phyloP scores from a whole-genome alignment of 805 yeast genomes.

The Naumovozyma castellii region DNA sequence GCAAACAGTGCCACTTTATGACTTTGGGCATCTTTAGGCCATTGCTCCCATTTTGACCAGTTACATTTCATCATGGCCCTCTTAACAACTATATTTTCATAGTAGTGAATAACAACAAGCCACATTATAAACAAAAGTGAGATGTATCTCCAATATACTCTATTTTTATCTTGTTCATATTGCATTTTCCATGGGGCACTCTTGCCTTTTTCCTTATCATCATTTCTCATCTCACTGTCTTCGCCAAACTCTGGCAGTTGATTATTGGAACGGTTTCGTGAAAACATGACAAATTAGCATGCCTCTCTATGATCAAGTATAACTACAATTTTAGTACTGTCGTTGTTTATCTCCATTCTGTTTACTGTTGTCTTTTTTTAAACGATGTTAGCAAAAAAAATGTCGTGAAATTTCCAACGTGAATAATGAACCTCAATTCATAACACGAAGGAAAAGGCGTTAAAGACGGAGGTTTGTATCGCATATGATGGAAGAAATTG shows the following conservation, averaged over 20 bases:
- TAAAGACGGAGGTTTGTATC: too few relatives aligned
- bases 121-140: constrained; percentile 31
- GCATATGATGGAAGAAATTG: neutral
- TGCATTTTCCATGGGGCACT: neutral
- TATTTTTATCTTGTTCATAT: neutral
- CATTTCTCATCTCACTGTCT: neutral
- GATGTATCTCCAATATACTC: constrained; percentile 20
- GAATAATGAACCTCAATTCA: neutral
- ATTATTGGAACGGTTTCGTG: constrained; percentile 8
- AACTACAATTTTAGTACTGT: too few relatives aligned
- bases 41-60: constrained; percentile 63
- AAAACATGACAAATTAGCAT: constrained; percentile 4
- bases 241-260: constrained; percentile 1
- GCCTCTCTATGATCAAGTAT: neutral
- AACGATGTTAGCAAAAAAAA: neutral
- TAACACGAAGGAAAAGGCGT: neutral
- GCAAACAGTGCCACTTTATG: constrained; percentile 61
- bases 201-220: neutral
- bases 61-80: constrained; percentile 38
- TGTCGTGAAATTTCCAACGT: neutral
- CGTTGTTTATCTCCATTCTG: too few relatives aligned
- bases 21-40: constrained; percentile 35
- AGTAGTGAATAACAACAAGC: constrained; percentile 39
- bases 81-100: constrained; percentile 44
- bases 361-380: too few relatives aligned